Percentiles rank a stretch among this genome's conserved stretches.
Conservation (phyloP, 2,329 filamentous ascomycete species). For the Huntiella bhutanensis region DNA sequence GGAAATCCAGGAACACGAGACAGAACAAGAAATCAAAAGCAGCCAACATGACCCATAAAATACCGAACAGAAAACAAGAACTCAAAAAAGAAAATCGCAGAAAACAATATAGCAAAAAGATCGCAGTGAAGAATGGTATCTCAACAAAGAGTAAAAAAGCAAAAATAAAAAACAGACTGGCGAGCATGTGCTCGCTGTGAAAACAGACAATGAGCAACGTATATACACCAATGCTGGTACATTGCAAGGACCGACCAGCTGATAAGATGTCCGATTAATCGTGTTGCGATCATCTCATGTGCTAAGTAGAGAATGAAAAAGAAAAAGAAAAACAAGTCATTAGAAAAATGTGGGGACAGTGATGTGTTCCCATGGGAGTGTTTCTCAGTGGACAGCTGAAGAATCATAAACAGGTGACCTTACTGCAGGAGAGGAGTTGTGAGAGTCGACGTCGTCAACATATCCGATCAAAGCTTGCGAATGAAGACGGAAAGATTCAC, state of each 20-base stretch:
- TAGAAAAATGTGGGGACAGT: slow-evolving; percentile 8
- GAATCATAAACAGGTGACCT: slow-evolving; percentile 24
- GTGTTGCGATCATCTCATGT: slow-evolving; percentile 10
- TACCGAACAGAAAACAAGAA: slow-evolving; percentile 14
- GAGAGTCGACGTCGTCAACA: slow-evolving; percentile 61
- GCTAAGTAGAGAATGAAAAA: slow-evolving; percentile 13
- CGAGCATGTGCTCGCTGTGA: slow-evolving; percentile 22
- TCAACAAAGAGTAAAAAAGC: slow-evolving; percentile 19
- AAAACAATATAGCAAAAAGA: slow-evolving; percentile 21
- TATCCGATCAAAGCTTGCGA: slow-evolving; percentile 88
- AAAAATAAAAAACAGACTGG: slow-evolving; percentile 17
- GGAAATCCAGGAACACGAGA: background rate
- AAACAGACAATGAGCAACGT: slow-evolving; percentile 18
- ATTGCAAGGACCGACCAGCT: slow-evolving; percentile 15
- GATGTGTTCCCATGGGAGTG: slow-evolving; percentile 14
- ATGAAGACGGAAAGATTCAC: slow-evolving; percentile 93
- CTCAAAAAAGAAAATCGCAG: slow-evolving; percentile 14
- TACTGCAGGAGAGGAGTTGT: slow-evolving; percentile 52
- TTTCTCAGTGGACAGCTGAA: background rate
- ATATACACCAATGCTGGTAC: slow-evolving; percentile 15
- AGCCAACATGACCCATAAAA: slow-evolving; percentile 10
- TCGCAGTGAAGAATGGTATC: slow-evolving; percentile 18
- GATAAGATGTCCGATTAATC: slow-evolving; percentile 5
- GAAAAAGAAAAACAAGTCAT: slow-evolving; percentile 10
- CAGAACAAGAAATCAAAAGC: background rate